Percentiles rank a stretch among this genome's conserved stretches.
phyloP scores from a whole-genome alignment of 2,329 filamentous ascomycete genomes.

The Chaetothyriales sp. region DNA sequence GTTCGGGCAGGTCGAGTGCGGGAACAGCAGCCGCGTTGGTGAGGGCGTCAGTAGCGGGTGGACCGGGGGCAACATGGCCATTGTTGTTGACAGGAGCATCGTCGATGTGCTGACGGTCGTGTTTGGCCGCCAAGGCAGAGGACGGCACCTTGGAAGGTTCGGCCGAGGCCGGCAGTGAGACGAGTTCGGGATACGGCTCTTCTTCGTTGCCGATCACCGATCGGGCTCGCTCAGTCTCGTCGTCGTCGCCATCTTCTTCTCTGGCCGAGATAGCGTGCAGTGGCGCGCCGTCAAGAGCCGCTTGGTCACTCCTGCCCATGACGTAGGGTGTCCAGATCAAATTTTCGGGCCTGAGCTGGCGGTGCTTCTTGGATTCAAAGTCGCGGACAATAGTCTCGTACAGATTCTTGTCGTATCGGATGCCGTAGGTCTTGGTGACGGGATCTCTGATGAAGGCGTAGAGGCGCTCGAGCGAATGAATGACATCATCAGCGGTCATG shows the following conservation, averaged over 20 bases:
- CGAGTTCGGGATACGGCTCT: conserved; percentile 3
- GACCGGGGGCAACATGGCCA: conserved; percentile 15
- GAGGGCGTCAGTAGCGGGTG: conserved; percentile 13
- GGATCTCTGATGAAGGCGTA: conserved; percentile 83
- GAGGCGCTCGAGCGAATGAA: conserved; percentile 81
- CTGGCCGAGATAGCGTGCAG: conserved; percentile 78
- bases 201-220: conserved; percentile 11
- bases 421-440: conserved; percentile 72
- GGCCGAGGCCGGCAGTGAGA: conserved; percentile 8
- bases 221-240: conserved; percentile 21
- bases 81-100: conserved; percentile 2
- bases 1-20: not conserved
- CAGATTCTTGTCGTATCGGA: conserved; percentile 73
- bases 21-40: conserved; percentile 3
- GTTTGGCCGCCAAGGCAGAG: conserved; percentile 2
- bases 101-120: conserved; percentile 5
- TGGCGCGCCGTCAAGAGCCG: conserved; percentile 70
- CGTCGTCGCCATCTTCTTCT: conserved; percentile 43
- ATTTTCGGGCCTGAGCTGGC: conserved; percentile 64
- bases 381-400: conserved; percentile 78
- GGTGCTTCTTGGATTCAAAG: conserved; percentile 79
- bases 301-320: conserved; percentile 75
- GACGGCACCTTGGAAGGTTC: conserved; percentile 3
- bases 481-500: conserved; percentile 91
- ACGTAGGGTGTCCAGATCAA: conserved; percentile 94